Evolutionary conservation across 495 filamentous ascomycete genomes (phyloP), one percentile per base, ranked within the genome.

Genomic region (Neurospora sp.): DNA sequence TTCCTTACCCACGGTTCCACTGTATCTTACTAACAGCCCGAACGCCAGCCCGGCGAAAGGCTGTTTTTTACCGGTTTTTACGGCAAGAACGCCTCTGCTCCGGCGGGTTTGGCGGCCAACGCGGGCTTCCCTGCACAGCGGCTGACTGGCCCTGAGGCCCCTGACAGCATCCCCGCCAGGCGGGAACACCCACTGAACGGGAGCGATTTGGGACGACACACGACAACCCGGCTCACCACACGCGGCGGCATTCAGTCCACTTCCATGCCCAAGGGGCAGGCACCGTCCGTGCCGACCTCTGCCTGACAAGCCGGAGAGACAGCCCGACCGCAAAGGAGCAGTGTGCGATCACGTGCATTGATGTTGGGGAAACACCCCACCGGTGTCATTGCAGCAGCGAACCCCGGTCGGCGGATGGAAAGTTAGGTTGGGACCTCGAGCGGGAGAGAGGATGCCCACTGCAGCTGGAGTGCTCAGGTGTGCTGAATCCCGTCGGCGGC

Each of bases 1-100:
- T 76, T 74, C 74, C 74, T 68, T 69, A 73, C 74, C 70, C 70
- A 74, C 69, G 31, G 53, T 65, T 18, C 27, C 53, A 65, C 14
- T 37, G 53, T 65, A 35, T 65, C 53, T 65, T 65, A 35, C 27
- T 37, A 65, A 65, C 53, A 42, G 39, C 27, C 9, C 35, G 20
- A 39, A 18, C 44, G 53, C 22, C 65, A 35, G 35, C 37, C 44
- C 14, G 53, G 53, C 27, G 69, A 70, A 70, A 70, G 10, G 38
- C 22, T 70, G 69, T 18, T 48, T n/a, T 31, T 40, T 70, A 70
- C 53, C 53, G 53, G 53, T 35, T 65, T 65, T 65, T 65, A 65
- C 53, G 53, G 53, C 53, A 65, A 65, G 53, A 65, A 65, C 53
- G 53, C 53, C 53, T 65, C 22, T 27, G 53, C 53, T 65, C 53